These are phyloP conservation scores for Ajuga reptans DNA, from an alignment of 305 asterid species.

Conservation along the genomic window DNA sequence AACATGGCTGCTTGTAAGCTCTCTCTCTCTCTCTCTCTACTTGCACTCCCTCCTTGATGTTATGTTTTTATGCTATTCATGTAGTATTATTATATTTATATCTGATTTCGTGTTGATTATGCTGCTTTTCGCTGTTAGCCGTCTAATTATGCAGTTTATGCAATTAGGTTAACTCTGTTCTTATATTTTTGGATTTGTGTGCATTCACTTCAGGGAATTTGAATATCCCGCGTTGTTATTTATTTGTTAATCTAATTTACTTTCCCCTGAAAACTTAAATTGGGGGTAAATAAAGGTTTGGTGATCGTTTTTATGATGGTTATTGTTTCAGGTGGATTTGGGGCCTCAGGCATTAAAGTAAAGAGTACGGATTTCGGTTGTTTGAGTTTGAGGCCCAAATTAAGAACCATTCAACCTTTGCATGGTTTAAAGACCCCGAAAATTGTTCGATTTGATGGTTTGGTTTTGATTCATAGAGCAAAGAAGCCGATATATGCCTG, in stretches of 20 bases:
- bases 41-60: neutral
- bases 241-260: neutral
- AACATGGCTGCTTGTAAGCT: constrained; percentile 61
- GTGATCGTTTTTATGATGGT: neutral
- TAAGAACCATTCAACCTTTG: constrained; percentile 30
- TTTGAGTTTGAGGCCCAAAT: constrained; percentile 37
- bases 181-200: neutral
- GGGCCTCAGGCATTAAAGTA: constrained; percentile 53
- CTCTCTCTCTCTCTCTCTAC: neutral
- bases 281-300: neutral
- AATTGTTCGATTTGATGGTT: constrained; percentile 34
- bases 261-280: constrained; percentile 9
- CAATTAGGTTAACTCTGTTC: neutral
- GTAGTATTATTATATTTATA: neutral
- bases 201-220: neutral
- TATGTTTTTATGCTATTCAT: neutral
- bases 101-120: constrained; percentile 1
- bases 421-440: constrained; percentile 28
- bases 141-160: neutral
- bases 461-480: constrained; percentile 33
- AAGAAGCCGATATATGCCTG: constrained; percentile 32
- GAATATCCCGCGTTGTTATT: neutral
- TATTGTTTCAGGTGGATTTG: constrained; percentile 48
- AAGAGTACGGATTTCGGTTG: constrained; percentile 38
- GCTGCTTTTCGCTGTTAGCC: neutral